Evolutionary conservation across 2,329 filamentous ascomycete genomes (phyloP), one percentile per base, ranked within the genome.

Genomic region (Penicillium sp.): DNA sequence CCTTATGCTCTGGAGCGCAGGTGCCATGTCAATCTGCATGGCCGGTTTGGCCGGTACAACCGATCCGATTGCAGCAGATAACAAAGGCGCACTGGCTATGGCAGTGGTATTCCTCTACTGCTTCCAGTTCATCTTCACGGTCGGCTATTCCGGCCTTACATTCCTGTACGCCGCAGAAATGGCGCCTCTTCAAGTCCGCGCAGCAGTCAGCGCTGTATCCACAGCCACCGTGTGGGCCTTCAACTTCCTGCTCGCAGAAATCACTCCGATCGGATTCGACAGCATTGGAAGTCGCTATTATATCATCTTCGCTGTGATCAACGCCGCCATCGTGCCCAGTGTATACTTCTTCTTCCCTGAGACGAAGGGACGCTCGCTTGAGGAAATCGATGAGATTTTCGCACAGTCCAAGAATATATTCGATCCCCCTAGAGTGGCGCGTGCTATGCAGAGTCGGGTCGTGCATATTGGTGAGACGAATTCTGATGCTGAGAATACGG

Each of bases 281-380:
- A 52, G 48, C 5, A 60, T 63, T 29, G 49, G 47, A 2, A 60
- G 52, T 43, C 54, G 49, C 10, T 62, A 63, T n/a, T 60, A 57
- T 34, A 52, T 63, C 22, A 54, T 61, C 24, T 63, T 78, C 49
- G 76, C 75, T 4, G 69, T 71, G 43, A 67, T 78, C 52, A 77
- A 75, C 46, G 70, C 71, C 9, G 56, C 57, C 40, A 68, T 70
- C 14, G 66, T 70, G 10, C 67, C 67, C 0, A 60, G 51, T 1
- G 69, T 77, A 5, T 77, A 73, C 52, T 69, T 75, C 45, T 72
- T 71, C 59, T 76, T 73, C 55, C 73, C 73, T 0, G 73, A 76
- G 58, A 75, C 72, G 11, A 72, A 72, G 32, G 73, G 72, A 1
- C 67, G 69, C 6, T 67, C 72, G 0, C 58, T 76, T 10, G 73